Evolutionary conservation across 371 early-diverging fungal species (phyloP).

Genomic region (Vairimorpha apis): DNA sequence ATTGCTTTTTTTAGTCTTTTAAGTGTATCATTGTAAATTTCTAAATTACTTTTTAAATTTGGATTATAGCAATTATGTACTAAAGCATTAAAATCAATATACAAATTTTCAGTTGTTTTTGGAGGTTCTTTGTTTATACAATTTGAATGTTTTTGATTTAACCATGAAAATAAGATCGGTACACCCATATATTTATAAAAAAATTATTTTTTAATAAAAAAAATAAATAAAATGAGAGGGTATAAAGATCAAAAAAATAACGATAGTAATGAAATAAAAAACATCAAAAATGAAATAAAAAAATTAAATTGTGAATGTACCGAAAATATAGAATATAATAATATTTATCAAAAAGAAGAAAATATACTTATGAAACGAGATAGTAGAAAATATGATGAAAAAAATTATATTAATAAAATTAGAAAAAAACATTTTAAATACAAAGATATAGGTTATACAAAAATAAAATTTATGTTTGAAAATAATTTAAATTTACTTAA

Average conservation of each 20-base stretch:
- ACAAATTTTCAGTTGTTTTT: constrained; percentile 91
- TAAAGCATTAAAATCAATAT: constrained; percentile 98
- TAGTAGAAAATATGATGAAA: neutral
- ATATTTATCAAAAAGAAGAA: neutral
- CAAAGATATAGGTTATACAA: constrained; percentile 19
- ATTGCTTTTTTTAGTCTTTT: constrained; percentile 73
- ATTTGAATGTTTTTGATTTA: constrained; percentile 78
- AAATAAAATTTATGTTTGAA: neutral
- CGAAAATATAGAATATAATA: neutral
- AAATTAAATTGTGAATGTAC: neutral
- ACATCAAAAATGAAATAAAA: neutral
- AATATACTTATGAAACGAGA: constrained; percentile 22
- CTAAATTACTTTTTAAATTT: constrained; percentile 19
- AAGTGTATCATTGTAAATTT: constrained; percentile 33
- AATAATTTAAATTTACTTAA: neutral
- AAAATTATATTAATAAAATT: neutral
- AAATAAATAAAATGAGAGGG: neutral
- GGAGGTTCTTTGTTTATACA: constrained; percentile 66
- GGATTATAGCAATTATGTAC: constrained; percentile 95
- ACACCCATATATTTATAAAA: constrained; percentile 62
- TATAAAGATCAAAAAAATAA: neutral
- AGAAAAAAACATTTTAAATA: constrained; percentile 16
- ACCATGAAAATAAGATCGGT: constrained; percentile 70
- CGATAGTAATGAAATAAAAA: neutral
- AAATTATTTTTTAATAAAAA: constrained; percentile 18